Evolutionary conservation across 345 rosid species (phyloP).

Genomic region (Erysimum cheiranthoides): DNA sequence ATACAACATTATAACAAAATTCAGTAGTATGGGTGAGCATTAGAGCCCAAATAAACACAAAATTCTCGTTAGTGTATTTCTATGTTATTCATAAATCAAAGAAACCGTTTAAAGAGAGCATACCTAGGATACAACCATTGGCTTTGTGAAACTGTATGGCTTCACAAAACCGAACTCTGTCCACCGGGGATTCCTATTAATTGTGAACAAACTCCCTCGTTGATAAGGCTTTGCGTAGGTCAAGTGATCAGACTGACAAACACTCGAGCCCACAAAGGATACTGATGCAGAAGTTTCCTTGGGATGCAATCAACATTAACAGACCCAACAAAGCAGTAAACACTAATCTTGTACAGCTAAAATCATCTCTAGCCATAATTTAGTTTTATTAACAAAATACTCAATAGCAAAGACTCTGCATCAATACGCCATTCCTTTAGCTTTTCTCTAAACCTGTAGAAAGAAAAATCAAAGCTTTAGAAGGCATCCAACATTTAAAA

Average conservation of each 20-base stretch:
- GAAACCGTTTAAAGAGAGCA: too few species aligned
- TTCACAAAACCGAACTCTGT: too few species aligned
- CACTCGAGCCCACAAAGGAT: slow-evolving; percentile 50
- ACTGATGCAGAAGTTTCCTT: slow-evolving; percentile 50
- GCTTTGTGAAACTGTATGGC: too few species aligned
- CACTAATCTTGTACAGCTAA: slow-evolving; percentile 42
- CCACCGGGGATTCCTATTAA: slow-evolving; percentile 67
- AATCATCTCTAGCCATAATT: slow-evolving; percentile 36
- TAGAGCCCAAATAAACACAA: too few species aligned
- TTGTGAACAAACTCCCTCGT: slow-evolving; percentile 49
- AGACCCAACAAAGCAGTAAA: slow-evolving; percentile 45
- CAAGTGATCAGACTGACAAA: slow-evolving; percentile 62
- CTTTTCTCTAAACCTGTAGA: slow-evolving; percentile 3
- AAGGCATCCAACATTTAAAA: not conserved
- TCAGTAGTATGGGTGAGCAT: too few species aligned
- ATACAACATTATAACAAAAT: too few species aligned
- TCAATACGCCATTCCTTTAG: not conserved
- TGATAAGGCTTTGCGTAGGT: slow-evolving; percentile 52
- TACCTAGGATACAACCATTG: too few species aligned
- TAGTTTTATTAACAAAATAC: not conserved
- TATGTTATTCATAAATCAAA: too few species aligned
- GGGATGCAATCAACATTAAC: slow-evolving; percentile 52
- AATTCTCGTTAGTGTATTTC: too few species aligned
- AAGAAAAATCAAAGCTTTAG: slow-evolving; percentile 7
- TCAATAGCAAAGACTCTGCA: not conserved